Conservation (phyloP, 192 early-diverging fungal species). For the Coemansia sp. region DNA sequence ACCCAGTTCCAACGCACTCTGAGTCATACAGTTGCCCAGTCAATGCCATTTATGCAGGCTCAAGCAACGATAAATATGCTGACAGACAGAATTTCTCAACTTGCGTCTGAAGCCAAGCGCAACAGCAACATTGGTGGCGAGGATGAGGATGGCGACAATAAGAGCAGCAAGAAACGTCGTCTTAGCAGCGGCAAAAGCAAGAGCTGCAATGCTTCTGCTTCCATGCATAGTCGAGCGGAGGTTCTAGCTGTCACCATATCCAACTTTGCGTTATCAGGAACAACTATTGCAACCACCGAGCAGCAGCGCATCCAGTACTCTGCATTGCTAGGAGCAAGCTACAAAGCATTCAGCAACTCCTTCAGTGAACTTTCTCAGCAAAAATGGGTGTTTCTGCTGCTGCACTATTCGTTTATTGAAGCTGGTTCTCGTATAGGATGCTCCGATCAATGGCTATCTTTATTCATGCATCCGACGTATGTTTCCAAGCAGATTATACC, state of each 20-base stretch:
- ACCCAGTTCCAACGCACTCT: conserved; percentile 18
- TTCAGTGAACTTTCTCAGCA: conserved; percentile 3
- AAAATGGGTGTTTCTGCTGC: conserved; percentile 34
- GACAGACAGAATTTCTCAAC: conserved; percentile 12
- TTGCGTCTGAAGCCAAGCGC: background rate
- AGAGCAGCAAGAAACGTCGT: conserved; percentile 28
- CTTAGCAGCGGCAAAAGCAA: conserved; percentile 7
- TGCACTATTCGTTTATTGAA: conserved; percentile 44
- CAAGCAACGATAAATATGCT: conserved; percentile 12
- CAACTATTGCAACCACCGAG: conserved; percentile 29
- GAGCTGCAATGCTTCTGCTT: background rate
- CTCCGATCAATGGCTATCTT: conserved; percentile 34
- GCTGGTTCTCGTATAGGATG: conserved; percentile 30
- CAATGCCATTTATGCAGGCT: conserved; percentile 47
- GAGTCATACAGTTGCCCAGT: conserved; percentile 23
- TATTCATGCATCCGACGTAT: conserved; percentile 25
- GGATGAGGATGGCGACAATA: conserved; percentile 3
- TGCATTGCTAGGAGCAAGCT: conserved; percentile 9
- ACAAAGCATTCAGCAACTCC: conserved; percentile 5
- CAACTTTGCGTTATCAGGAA: conserved; percentile 33
- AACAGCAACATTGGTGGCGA: background rate
- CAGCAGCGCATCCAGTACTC: conserved; percentile 30
- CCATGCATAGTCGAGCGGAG: background rate
- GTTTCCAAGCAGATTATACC: conserved; percentile 15
- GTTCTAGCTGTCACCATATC: conserved; percentile 23